Base-by-base conservation (phyloP, 768 basidiomycete genomes). In the Botryobasidium botryosum region DNA sequence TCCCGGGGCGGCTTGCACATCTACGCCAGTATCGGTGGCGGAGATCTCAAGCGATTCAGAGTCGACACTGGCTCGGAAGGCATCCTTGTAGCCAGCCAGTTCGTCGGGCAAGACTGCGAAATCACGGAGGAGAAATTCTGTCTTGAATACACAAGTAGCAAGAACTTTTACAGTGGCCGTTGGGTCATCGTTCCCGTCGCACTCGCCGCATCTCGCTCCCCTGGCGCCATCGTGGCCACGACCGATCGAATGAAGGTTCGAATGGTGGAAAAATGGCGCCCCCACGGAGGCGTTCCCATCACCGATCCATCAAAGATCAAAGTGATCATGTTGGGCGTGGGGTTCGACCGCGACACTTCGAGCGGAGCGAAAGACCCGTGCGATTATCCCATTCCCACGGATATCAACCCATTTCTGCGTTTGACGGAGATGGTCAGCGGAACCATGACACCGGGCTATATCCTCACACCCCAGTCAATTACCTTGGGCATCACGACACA, bases 21-120 rank as follows among this genome's bases (percentile, higher is more conserved):
- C 36, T 6, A 6, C 5, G 23, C 36, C 5, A 37, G 36, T 21
- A 37, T 37, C 5, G 36, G 36, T 37, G 36, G 36, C 36, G 23
- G 36, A n/a, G n/a, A 5, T 6, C 36, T 21, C 36, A 37, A 6
- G 6, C 6, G n/a, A 17, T 37, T 45, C 44, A 32, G 35, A 25
- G 35, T 45, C 27, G 44, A 45, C 44, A 36, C 44, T 15, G 44
- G 44, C 44, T 38, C 35, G 3, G 25, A 23, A 27, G 44, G 44
- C 12, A 38, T 45, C 35, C 21, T 45, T 27, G 38, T 45, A 20
- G 5, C 10, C 25, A 32, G 20, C 4, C 44, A 35, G 6, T 32
- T 13, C 26, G 24, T 45, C 17, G 44, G 36, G 18, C 18, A 32
- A 18, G 5, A 6, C 44, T 45, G 26, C 24, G 25, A 32, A 8